These are phyloP conservation scores for Globisporangium okanoganense DNA, from an alignment of 352 stramenopile genomes.

Conservation along the genomic window DNA sequence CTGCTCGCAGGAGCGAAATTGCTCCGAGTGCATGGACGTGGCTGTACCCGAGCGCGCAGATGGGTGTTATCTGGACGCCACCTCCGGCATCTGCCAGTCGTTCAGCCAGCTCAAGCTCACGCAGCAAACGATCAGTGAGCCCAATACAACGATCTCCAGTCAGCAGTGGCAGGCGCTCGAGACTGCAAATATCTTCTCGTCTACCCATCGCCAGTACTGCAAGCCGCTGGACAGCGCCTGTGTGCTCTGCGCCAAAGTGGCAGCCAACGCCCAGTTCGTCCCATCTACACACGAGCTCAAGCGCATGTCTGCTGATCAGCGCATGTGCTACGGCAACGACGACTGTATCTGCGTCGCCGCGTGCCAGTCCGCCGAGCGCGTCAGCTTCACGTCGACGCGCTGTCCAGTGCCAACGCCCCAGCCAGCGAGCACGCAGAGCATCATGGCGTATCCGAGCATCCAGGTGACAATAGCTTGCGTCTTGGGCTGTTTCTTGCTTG, in stretches of 20 bases:
- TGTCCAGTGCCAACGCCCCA: neutral
- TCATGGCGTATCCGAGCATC: neutral
- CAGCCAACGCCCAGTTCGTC: conserved; percentile 1
- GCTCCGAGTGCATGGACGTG: conserved; percentile 60
- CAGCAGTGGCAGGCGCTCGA: conserved; percentile 39
- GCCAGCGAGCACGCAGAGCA: neutral
- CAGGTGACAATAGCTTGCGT: neutral
- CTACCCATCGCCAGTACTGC: conserved; percentile 20
- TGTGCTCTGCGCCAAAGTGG: conserved; percentile 5
- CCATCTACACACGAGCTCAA: neutral
- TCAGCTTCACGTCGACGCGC: conserved; percentile 1
- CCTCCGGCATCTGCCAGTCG: conserved; percentile 7
- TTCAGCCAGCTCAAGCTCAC: conserved; percentile 6
- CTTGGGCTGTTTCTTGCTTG: conserved; percentile 1
- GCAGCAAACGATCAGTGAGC: neutral
- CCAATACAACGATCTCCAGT: neutral
- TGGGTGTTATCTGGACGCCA: conserved; percentile 26
- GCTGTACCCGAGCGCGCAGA: neutral
- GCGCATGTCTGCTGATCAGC: conserved; percentile 5
- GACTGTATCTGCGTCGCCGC: conserved; percentile 17
- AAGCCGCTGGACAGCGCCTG: conserved; percentile 8
- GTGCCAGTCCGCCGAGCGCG: conserved; percentile 12
- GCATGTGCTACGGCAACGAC: conserved; percentile 9
- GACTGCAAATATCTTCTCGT: conserved; percentile 35
- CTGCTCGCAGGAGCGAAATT: conserved; percentile 43